Percentiles rank a stretch among this genome's conserved stretches.
These are phyloP conservation scores for Xylaria polymorpha DNA, from an alignment of 2,329 filamentous ascomycete species.

Conservation along the genomic window DNA sequence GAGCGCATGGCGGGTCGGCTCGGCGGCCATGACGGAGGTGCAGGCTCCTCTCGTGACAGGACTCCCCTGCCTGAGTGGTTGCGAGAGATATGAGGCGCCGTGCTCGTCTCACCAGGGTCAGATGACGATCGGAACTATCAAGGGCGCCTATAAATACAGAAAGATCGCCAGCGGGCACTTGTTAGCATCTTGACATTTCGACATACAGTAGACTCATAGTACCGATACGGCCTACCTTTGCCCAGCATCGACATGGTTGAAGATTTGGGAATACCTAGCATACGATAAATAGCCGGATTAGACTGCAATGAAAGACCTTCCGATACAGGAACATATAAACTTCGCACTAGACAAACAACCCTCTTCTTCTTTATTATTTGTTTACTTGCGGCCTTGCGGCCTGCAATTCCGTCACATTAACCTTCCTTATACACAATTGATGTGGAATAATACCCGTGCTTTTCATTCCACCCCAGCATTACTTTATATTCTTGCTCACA, in stretches of 20 bases:
- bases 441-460: not conserved
- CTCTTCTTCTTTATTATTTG: not conserved
- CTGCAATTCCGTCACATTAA: not conserved
- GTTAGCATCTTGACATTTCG: not conserved
- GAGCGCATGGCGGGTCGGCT: not conserved
- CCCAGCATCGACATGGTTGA: not conserved
- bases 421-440: not conserved
- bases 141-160: not conserved
- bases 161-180: not conserved
- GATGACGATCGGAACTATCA: no score
- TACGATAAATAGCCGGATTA: not conserved
- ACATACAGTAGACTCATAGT: not conserved
- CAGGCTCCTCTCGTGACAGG: not conserved
- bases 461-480: not conserved
- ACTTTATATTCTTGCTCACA: no score
- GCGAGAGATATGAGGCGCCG: not conserved
- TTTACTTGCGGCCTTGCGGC: not conserved
- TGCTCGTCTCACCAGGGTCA: no score
- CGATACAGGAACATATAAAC: not conserved
- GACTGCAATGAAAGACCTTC: no score
- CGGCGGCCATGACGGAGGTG: not conserved
- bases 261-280: no score
- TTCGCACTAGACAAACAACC: not conserved
- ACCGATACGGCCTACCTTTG: not conserved
- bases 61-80: not conserved